These are phyloP conservation scores for Leccinum broughii DNA, from an alignment of 768 basidiomycete species.

Conservation along the genomic window DNA sequence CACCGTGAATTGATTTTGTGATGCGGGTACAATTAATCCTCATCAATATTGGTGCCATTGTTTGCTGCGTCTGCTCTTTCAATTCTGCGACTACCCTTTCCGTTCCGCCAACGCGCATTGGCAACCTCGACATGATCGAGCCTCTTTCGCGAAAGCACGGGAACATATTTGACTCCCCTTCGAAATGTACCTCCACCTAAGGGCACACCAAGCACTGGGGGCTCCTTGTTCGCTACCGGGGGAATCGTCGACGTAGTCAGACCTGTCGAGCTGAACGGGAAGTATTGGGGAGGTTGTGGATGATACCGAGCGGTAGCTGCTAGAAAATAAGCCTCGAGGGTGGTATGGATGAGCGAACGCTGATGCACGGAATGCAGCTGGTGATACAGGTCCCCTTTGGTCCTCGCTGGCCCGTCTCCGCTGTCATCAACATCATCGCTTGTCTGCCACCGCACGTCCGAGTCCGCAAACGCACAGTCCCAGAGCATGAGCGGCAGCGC, in stretches of 20 bases:
- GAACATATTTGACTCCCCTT: conserved; percentile 62
- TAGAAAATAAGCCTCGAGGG: conserved; percentile 67
- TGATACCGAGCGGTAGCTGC: conserved; percentile 55
- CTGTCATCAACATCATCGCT: conserved; percentile 36
- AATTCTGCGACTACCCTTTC: conserved; percentile 54
- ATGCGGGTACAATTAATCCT: conserved; percentile 5
- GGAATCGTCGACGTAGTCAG: conserved; percentile 22
- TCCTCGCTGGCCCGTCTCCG: conserved; percentile 25
- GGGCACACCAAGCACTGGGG: conserved; percentile 49
- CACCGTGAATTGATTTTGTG: neutral
- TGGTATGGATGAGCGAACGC: conserved; percentile 63
- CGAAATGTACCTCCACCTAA: conserved; percentile 72
- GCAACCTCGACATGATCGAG: conserved; percentile 68
- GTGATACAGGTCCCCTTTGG: conserved; percentile 45
- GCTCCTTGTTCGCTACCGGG: conserved; percentile 13
- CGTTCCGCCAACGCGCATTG: conserved; percentile 78
- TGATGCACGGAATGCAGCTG: conserved; percentile 54
- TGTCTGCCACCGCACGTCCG: conserved; percentile 72
- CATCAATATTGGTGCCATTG: neutral
- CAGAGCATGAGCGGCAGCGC: conserved; percentile 89
- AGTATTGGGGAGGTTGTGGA: conserved; percentile 37
- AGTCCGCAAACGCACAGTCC: conserved; percentile 76
- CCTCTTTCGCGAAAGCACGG: conserved; percentile 65
- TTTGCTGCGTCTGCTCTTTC: conserved; percentile 30
- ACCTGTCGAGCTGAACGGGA: conserved; percentile 37